Evolutionary conservation across 2,329 filamentous ascomycete genomes (phyloP), one percentile per base, ranked within the genome.

Genomic region (Annulohypoxylon truncatum): DNA sequence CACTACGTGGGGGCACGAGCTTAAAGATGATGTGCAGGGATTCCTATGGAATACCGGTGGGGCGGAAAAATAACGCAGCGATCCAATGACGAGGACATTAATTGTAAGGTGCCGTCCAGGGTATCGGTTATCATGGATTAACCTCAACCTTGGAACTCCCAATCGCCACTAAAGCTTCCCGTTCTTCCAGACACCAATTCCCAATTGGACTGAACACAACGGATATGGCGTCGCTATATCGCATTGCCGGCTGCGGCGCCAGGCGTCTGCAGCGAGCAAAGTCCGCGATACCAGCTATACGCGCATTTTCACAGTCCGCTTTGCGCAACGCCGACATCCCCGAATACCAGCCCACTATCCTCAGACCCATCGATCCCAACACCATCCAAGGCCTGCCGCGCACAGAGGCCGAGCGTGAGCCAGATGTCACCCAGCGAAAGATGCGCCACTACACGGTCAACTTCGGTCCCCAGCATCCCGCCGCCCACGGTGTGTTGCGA

Each of bases 371-470:
- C 70, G 89, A 92, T 75, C 82, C 87, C 65, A 83, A 88, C 78
- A 93, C 93, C 76, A 79, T 80, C 56, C 77, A 82, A 22, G 38
- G 38, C 10, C 7, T 42, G 22, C 38, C 38, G 15, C 8, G 38
- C 20, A 42, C 38, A 70, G 81, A 85, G 73, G 82, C 83, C 75
- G 77, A 79, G 69, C 78, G 78, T 72, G 83, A 86, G 71, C 82
- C 81, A 73, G 82, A 80, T 62, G 79, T 87, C 68, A 80, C 78
- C 69, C 79, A 82, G 81, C 91, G 95, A 81, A 98, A 97, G 87
- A 92, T 99, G 79, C 90, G 96, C 73, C 96, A 99, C 83, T 99
- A 99, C 84, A 99, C 96, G 5, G 95, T 99, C 85, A 99, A 99
- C 86, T 99, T 99, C 77, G 96, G 96, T 61, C 96, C 96, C 71